A percentile compares a stretch with the other conserved stretches of the same genome.
Conservation (phyloP, 2,329 filamentous ascomycete species). For the Delphinella strobiligena region DNA sequence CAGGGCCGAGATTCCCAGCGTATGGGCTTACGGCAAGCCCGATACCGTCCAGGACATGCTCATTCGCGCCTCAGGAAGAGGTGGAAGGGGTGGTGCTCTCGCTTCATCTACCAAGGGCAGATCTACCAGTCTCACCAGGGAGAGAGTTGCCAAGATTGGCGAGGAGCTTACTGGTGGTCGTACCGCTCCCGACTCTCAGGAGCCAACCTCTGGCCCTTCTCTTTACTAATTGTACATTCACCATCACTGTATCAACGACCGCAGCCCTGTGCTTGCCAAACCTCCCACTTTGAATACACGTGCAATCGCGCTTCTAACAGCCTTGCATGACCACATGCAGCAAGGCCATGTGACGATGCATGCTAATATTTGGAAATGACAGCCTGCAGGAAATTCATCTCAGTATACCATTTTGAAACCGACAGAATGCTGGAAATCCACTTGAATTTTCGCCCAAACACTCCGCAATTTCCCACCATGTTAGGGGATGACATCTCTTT, state of each 20-base stretch:
- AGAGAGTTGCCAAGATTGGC: slow-evolving; percentile 51
- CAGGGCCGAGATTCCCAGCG: slow-evolving; percentile 29
- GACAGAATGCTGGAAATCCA: no score
- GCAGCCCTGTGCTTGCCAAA: neutral
- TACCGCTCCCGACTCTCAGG: slow-evolving; percentile 21
- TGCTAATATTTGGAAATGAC: no score
- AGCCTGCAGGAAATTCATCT: no score
- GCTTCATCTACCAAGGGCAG: slow-evolving; percentile 11
- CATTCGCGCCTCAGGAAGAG: slow-evolving; percentile 17
- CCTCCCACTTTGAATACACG: neutral
- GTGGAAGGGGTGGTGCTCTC: slow-evolving; percentile 19
- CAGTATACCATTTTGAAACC: no score
- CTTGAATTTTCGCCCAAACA: no score
- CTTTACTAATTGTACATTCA: neutral
- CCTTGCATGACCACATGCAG: neutral
- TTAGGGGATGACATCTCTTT: no score
- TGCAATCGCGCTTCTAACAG: neutral
- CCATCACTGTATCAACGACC: neutral
- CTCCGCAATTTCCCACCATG: no score
- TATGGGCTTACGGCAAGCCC: slow-evolving; percentile 40
- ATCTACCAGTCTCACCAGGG: slow-evolving; percentile 23
- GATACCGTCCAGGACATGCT: slow-evolving; percentile 38
- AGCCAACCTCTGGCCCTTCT: neutral
- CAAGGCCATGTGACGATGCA: no score
- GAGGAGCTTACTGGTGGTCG: slow-evolving; percentile 59